phyloP scores from a whole-genome alignment of 75 land plant genomes.

The Selaginella moellendorffii region DNA sequence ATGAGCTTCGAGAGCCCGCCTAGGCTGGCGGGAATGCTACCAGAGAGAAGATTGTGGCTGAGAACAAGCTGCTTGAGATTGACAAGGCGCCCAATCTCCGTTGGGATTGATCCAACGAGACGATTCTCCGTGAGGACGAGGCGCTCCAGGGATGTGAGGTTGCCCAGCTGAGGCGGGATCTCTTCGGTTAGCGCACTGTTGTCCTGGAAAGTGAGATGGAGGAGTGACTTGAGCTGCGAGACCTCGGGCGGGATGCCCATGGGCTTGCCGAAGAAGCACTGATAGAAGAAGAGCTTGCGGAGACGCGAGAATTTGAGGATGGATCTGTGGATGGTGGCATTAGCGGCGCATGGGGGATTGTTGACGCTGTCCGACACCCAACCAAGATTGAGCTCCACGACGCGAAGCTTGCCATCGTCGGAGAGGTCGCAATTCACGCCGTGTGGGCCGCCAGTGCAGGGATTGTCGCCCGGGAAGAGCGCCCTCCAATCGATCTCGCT shows the following conservation, averaged over 20 bases:
- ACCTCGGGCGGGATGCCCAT: neutral
- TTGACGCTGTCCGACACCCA: neutral
- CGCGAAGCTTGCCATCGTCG: neutral
- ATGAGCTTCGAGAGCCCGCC: neutral
- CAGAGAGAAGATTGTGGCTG: constrained; percentile 1
- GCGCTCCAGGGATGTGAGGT: neutral
- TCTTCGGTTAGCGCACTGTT: neutral
- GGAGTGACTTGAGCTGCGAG: neutral
- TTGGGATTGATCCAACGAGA: neutral
- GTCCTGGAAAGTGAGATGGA: neutral
- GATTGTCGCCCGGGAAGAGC: constrained; percentile 36
- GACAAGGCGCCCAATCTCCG: neutral
- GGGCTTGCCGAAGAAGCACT: neutral
- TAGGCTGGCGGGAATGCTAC: neutral
- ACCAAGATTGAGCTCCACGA: constrained; percentile 5
- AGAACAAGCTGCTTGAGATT: constrained; percentile 9
- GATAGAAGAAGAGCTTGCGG: constrained; percentile 6
- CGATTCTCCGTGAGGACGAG: neutral
- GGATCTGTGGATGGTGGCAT: constrained; percentile 3
- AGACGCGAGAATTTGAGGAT: constrained; percentile 2
- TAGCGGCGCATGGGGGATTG: neutral
- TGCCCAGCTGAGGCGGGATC: neutral
- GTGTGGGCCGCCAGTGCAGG: constrained; percentile 39
- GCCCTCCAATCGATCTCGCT: constrained; percentile 33
- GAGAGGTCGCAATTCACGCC: neutral